These are phyloP conservation scores for Vachellia pachyceras DNA, from an alignment of 306 rosid genomes.

Conservation along the genomic window DNA sequence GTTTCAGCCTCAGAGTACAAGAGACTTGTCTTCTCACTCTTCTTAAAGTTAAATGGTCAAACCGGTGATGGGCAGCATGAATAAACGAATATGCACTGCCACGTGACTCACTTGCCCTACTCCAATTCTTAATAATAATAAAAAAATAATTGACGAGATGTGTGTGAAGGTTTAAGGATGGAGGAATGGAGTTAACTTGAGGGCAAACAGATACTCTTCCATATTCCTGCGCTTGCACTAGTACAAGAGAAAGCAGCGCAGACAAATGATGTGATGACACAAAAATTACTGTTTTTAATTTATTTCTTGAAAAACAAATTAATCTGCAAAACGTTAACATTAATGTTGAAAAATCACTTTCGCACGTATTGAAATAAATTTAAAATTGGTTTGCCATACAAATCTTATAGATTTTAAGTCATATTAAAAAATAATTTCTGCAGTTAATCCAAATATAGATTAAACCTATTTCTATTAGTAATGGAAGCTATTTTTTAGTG, in stretches of 20 bases:
- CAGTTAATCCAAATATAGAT: too few relatives aligned
- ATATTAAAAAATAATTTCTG: too few relatives aligned
- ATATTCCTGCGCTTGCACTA: constrained; percentile 4
- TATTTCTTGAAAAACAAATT: constrained; percentile 18
- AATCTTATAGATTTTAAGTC: too few relatives aligned
- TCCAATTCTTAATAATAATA: too few relatives aligned
- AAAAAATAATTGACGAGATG: background rate
- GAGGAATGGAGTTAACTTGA: constrained; percentile 28
- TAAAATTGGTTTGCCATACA: too few relatives aligned
- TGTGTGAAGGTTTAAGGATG: background rate
- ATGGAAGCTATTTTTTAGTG: too few relatives aligned
- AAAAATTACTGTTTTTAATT: too few relatives aligned
- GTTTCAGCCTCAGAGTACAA: background rate
- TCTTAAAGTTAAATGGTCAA: constrained; percentile 45
- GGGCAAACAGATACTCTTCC: constrained; percentile 27
- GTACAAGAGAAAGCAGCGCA: background rate
- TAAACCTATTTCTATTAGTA: too few relatives aligned
- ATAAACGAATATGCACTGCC: constrained; percentile 58
- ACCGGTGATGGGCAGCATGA: constrained; percentile 53
- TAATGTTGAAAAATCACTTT: too few relatives aligned
- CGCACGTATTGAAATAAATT: too few relatives aligned
- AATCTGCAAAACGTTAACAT: too few relatives aligned
- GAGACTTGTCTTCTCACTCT: constrained; percentile 36
- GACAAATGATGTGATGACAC: background rate
- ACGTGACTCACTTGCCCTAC: constrained; percentile 56